phyloP scores from a whole-genome alignment of 2,329 filamentous ascomycete species.

The Sporothrix pseudoabietina region DNA sequence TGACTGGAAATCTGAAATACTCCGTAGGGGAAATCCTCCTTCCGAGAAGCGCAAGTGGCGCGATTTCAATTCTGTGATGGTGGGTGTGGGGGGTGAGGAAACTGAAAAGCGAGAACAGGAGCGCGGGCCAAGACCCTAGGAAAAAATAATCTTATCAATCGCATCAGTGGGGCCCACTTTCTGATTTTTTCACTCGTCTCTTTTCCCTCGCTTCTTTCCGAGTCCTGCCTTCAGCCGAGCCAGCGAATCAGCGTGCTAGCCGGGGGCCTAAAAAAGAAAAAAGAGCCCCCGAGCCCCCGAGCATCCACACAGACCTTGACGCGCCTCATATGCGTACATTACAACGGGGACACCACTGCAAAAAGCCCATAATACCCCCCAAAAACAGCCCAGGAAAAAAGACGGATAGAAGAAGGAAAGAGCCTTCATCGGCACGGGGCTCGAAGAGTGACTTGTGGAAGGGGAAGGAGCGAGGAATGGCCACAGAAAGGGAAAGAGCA shows the following conservation, averaged over 20 bases:
- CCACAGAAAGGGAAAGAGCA: not conserved
- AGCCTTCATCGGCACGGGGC: not conserved
- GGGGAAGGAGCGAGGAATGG: not conserved
- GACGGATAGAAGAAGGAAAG: slow-evolving; percentile 4
- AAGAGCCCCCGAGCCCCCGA: no score
- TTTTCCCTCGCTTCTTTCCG: slow-evolving; percentile 16
- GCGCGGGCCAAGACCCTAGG: slow-evolving; percentile 23
- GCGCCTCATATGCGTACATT: slow-evolving; percentile 20
- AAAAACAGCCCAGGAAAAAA: not conserved
- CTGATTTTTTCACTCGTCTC: slow-evolving; percentile 14
- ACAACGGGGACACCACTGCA: slow-evolving; percentile 16
- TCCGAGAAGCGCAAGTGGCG: slow-evolving; percentile 29
- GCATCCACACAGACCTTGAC: not conserved
- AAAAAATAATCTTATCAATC: slow-evolving; percentile 40
- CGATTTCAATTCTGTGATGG: slow-evolving; percentile 26
- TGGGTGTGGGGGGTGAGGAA: slow-evolving; percentile 8
- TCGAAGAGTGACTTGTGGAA: not conserved
- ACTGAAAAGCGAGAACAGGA: not conserved
- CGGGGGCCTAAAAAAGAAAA: not conserved
- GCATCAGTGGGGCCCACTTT: slow-evolving; percentile 33
- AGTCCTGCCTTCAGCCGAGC: slow-evolving; percentile 14
- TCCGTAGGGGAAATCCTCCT: slow-evolving; percentile 14
- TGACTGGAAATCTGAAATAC: not conserved
- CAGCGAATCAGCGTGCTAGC: slow-evolving; percentile 27
- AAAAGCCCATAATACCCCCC: not conserved